A percentile compares a stretch with the other conserved stretches of the same genome.
Evolutionary conservation across 2,329 filamentous ascomycete species (phyloP).

Genomic region (Blastomyces emzantsi): DNA sequence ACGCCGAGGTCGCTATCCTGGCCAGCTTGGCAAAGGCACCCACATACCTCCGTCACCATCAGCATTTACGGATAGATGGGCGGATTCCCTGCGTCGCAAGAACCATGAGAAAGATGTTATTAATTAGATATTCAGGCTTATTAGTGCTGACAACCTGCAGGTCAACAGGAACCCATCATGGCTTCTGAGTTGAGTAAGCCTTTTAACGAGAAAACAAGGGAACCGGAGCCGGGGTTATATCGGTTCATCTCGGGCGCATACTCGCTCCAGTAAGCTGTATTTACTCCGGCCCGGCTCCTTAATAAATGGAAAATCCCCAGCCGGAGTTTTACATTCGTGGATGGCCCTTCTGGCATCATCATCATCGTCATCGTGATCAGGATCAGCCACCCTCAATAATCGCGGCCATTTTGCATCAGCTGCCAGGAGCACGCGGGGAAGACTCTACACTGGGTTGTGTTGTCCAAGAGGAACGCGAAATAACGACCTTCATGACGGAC

Average conservation of each 20-base stretch:
- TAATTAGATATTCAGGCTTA: neutral
- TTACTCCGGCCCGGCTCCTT: neutral
- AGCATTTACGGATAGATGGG: neutral
- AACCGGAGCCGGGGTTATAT: neutral
- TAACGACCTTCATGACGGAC: neutral
- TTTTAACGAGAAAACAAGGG: neutral
- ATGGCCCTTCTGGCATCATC: neutral
- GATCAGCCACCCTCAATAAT: neutral
- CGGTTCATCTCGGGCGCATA: constrained; percentile 4
- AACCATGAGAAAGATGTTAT: neutral
- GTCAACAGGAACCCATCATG: neutral
- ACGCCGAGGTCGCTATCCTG: neutral
- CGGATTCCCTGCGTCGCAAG: neutral
- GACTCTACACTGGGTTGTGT: neutral
- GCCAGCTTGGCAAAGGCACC: neutral
- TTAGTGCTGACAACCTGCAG: neutral
- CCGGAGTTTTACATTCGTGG: neutral
- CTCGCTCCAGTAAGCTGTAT: neutral
- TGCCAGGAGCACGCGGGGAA: neutral
- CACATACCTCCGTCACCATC: neutral
- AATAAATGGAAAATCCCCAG: neutral
- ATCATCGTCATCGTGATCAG: too few species aligned
- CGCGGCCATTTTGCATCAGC: neutral
- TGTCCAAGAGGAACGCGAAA: neutral
- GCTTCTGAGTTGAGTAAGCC: neutral